These are phyloP conservation scores for Herpetospermum pedunculosum DNA, from an alignment of 306 rosid genomes.

Conservation along the genomic window DNA sequence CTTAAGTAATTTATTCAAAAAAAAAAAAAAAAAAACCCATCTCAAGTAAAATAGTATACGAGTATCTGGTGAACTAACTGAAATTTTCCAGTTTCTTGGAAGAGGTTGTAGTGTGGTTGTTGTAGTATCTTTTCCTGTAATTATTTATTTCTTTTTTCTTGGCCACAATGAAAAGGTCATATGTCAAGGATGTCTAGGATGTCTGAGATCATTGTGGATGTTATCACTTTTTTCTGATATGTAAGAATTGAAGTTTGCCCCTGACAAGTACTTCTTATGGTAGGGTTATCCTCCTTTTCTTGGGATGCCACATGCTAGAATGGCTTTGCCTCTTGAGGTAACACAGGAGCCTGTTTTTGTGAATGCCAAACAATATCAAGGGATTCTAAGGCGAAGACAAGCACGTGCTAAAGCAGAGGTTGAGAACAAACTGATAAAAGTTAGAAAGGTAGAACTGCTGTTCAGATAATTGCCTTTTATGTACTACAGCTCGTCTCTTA, in stretches of 20 bases:
- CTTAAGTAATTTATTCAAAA: too few relatives aligned
- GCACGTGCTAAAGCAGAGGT: constrained; percentile 98
- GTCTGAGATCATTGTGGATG: background rate
- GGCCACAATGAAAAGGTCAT: background rate
- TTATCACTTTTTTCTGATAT: background rate
- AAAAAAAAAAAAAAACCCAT: too few relatives aligned
- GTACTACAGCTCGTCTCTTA: background rate
- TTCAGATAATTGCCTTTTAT: background rate
- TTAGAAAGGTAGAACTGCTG: constrained; percentile 57
- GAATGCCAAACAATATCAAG: constrained; percentile 95
- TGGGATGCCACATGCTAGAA: constrained; percentile 89
- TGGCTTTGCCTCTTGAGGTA: constrained; percentile 96
- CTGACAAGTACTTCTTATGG: constrained; percentile 8
- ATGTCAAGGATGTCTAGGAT: background rate
- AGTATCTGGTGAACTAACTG: background rate
- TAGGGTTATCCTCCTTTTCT: constrained; percentile 81
- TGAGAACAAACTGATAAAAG: constrained; percentile 78
- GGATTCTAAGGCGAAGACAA: constrained; percentile 87
- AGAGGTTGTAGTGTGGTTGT: background rate
- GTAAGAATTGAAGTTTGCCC: background rate
- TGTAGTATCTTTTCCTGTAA: background rate
- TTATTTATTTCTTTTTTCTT: background rate
- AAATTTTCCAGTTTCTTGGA: background rate
- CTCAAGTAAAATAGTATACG: background rate
- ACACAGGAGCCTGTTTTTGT: constrained; percentile 97